Conservation (phyloP, 352 stramenopile species). For the Albugo laibachii region DNA sequence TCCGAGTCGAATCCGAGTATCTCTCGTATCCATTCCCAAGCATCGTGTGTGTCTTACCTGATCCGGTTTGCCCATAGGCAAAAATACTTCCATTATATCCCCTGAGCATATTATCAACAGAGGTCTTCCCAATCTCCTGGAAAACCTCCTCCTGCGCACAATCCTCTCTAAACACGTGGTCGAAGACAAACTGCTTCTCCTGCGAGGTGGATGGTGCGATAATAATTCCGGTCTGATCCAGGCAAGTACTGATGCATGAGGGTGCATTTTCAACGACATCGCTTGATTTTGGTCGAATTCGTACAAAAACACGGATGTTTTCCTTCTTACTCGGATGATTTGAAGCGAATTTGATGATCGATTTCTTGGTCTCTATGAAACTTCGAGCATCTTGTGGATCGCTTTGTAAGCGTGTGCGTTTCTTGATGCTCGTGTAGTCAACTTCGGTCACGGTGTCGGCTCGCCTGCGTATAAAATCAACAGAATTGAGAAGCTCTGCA, state of each 20-base stretch:
- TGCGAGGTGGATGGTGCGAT: constrained; percentile 34
- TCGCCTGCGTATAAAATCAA: no score
- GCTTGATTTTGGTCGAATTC: constrained; percentile 25
- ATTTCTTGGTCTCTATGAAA: no score
- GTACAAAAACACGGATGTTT: constrained; percentile 55
- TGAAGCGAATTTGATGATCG: no score
- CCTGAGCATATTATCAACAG: constrained; percentile 64
- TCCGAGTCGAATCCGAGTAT: constrained; percentile 9
- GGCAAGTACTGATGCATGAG: constrained; percentile 29
- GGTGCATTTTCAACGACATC: constrained; percentile 3
- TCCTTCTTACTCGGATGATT: constrained; percentile 8
- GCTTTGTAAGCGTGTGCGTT: no score
- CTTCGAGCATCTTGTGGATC: no score
- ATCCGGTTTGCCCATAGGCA: constrained; percentile 77
- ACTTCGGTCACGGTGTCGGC: no score
- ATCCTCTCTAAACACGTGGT: constrained; percentile 50
- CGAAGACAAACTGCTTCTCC: constrained; percentile 72
- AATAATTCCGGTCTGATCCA: constrained; percentile 33
- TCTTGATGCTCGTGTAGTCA: no score
- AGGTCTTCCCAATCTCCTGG: constrained; percentile 37
- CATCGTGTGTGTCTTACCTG: constrained; percentile 81
- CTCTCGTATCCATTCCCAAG: constrained; percentile 19
- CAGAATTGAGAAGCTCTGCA: no score
- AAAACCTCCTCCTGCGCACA: constrained; percentile 69
- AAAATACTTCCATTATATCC: constrained; percentile 83